Conservation (phyloP, 1,139 yeast genomes). For the Yamadazyma oceani region DNA sequence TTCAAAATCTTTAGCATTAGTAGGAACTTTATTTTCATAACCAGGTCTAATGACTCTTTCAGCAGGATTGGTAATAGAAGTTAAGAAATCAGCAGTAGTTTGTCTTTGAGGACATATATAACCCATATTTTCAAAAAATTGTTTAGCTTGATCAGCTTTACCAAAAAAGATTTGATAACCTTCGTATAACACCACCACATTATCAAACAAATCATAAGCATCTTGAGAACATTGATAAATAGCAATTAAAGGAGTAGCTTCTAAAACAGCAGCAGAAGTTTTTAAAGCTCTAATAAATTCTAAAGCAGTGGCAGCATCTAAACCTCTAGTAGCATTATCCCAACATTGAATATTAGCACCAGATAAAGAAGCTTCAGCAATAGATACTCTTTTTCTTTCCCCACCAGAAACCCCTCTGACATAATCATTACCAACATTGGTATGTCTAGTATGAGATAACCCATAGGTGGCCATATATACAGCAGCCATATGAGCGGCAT, state of each 20-base stretch:
- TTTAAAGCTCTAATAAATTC: constrained; percentile 26
- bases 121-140: constrained; percentile 61
- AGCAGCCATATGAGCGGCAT: constrained; percentile 41
- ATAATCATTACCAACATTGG: constrained; percentile 24
- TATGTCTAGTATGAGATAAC: constrained; percentile 25
- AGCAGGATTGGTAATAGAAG: constrained; percentile 64
- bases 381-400: constrained; percentile 28
- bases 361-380: constrained; percentile 27
- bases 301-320: constrained; percentile 59
- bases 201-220: constrained; percentile 61
- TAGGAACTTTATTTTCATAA: constrained; percentile 53
- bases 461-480: constrained; percentile 43
- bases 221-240: constrained; percentile 40
- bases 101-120: constrained; percentile 60
- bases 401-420: constrained; percentile 28
- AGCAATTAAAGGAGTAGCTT: constrained; percentile 32
- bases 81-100: constrained; percentile 66
- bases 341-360: constrained; percentile 38
- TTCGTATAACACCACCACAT: constrained; percentile 58
- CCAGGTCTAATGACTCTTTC: constrained; percentile 48
- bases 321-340: constrained; percentile 92
- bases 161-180: constrained; percentile 65
- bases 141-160: constrained; percentile 51
- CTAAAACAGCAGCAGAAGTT: constrained; percentile 24
- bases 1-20: constrained; percentile 58